A percentile compares a stretch with the other conserved stretches of the same genome.
These are phyloP conservation scores for Daucus carota DNA, from an alignment of 129 eudicot genomes.

Conservation along the genomic window DH1_v3.0 NC_030383.2:9320501-9321000, in stretches of 20 bases:
- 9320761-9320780: conserved; percentile 45
- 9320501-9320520: conserved; percentile 46
- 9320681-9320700: conserved; percentile 47
- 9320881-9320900: neutral
- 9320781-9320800: conserved; percentile 54
- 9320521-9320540: conserved; percentile 43
- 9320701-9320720: conserved; percentile 38
- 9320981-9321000: too few species aligned
- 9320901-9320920: neutral
- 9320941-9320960: too few species aligned
- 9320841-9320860: neutral
- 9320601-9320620: conserved; percentile 54
- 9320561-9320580: conserved; percentile 49
- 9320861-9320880: neutral
- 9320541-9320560: conserved; percentile 53
- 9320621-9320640: conserved; percentile 44
- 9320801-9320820: conserved; percentile 38
- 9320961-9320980: neutral
- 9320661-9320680: conserved; percentile 40
- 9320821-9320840: conserved; percentile 10
- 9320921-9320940: neutral
- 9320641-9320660: neutral
- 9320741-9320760: conserved; percentile 39
- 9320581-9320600: conserved; percentile 48
- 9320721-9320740: conserved; percentile 32